These are phyloP conservation scores for Penicillium sp. DNA, from an alignment of 2,329 filamentous ascomycete species.

Conservation along the genomic window DNA sequence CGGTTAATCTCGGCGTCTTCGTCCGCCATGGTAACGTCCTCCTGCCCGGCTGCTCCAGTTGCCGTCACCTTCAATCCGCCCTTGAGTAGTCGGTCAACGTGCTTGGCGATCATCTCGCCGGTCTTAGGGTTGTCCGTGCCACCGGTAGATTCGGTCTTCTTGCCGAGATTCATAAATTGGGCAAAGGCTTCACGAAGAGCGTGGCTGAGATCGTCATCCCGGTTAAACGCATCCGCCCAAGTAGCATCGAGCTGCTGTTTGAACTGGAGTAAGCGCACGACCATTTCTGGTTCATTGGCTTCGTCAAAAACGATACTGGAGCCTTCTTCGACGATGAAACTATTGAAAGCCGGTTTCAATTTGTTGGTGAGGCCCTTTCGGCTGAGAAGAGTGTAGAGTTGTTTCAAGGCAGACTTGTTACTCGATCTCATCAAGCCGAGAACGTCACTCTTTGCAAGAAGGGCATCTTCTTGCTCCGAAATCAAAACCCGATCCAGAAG, in stretches of 20 bases:
- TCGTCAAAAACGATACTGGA: constrained; percentile 76
- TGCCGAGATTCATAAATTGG: constrained; percentile 84
- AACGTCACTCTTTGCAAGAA: constrained; percentile 67
- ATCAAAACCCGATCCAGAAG: constrained; percentile 73
- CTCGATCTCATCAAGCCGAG: constrained; percentile 70
- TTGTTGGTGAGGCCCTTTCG: constrained; percentile 68
- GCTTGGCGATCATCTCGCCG: constrained; percentile 97
- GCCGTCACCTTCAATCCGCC: constrained; percentile 75
- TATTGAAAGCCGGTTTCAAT: constrained; percentile 70
- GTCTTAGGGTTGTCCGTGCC: constrained; percentile 86
- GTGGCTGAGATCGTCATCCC: constrained; percentile 73
- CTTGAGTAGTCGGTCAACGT: constrained; percentile 84
- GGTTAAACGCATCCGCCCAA: constrained; percentile 72
- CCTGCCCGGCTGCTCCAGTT: constrained; percentile 39
- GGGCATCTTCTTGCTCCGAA: constrained; percentile 61
- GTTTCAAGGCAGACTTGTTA: constrained; percentile 67
- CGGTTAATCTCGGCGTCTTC: constrained; percentile 90
- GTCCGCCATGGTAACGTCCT: constrained; percentile 64
- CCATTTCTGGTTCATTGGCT: constrained; percentile 78
- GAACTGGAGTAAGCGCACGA: constrained; percentile 75
- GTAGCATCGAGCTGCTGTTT: constrained; percentile 76
- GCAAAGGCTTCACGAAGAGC: constrained; percentile 82
- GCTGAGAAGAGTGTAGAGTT: constrained; percentile 74
- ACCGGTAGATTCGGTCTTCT: constrained; percentile 69
- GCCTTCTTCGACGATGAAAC: constrained; percentile 75